Evolutionary conservation across 805 yeast species (phyloP), one percentile per base, ranked within the genome.

Genomic region (Candida xyloterini): DNA sequence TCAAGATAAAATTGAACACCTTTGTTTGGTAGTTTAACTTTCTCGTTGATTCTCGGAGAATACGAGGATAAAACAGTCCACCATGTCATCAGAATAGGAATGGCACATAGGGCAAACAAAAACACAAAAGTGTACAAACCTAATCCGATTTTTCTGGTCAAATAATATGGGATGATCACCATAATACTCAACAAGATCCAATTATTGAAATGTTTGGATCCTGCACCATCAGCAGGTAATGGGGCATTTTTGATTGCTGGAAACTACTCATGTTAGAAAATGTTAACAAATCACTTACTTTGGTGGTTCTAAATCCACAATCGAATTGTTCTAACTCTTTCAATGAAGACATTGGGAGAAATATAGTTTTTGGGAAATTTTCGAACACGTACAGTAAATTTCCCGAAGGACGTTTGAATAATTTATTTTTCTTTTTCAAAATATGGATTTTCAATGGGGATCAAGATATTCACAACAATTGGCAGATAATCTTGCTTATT

Each of bases 171-270:
- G 37, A 84, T 62, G 21, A 74, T 70, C 6, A 71, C 52, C 45
- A 84, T 53, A 22, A 81, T 57, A 2, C 69, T 68, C 15, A 73
- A 38, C 43, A 88, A 56, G 10, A 76, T 56, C 50, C 54, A 54
- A 65, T 89, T 88, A 63, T 76, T 74, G 67, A 89, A 88, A 53
- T 80, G 77, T 59, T 76, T 79, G 23, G 89, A 71, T 18, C 95
- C 89, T 5, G 96, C 86, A 29, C 96, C 96, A 59, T 88, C 96
- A 5, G 95, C 95, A 20, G 95, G 90, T 46, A 87, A 69, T 9
- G 89, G 89, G 2, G 91, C 95, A 59, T 88, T 88, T 57, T 82
- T 78, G 59, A 88, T 87, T 7, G 90, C 70, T 20, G 95, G 95
- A 35, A 59, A 76, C 67, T 57, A 32, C 13, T 7, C 28, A 23